Percentiles rank a stretch among this genome's conserved stretches.
Conservation (phyloP, 441 rosid species). For the Breynia disticha region DNA sequence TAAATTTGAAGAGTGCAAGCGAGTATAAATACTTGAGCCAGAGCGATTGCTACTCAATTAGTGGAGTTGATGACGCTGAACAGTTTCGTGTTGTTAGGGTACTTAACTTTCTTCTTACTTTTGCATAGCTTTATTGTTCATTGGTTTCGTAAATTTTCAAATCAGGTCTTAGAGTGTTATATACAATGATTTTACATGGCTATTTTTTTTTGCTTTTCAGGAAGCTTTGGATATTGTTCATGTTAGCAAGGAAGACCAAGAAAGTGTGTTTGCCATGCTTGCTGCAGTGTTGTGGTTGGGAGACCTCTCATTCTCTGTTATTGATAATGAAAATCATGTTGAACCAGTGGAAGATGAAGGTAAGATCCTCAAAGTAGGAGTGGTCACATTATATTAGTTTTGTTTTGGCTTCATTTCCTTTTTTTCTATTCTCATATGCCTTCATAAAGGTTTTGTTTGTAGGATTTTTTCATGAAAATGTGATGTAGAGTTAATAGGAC, state of each 20-base stretch:
- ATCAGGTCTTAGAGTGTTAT: background rate
- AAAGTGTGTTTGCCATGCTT: slow-evolving; percentile 90
- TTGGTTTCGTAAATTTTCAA: slow-evolving; percentile 2
- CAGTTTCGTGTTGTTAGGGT: slow-evolving; percentile 67
- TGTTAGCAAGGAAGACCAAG: slow-evolving; percentile 94
- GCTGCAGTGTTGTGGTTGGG: slow-evolving; percentile 97
- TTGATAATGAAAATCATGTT: slow-evolving; percentile 95
- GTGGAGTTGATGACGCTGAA: slow-evolving; percentile 81
- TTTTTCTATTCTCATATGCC: too few species aligned
- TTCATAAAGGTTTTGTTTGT: too few species aligned
- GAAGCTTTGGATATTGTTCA: slow-evolving; percentile 97
- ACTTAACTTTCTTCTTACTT: slow-evolving; percentile 12
- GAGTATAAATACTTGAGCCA: slow-evolving; percentile 84
- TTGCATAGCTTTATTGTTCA: slow-evolving; percentile 9
- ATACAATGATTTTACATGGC: slow-evolving; percentile 7
- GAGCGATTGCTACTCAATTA: slow-evolving; percentile 73
- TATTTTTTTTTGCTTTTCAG: slow-evolving; percentile 30
- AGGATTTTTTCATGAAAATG: too few species aligned
- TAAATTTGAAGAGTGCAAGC: slow-evolving; percentile 61
- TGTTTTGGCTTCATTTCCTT: background rate
- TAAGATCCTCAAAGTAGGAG: slow-evolving; percentile 29
- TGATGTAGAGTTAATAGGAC: too few species aligned
- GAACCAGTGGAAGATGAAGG: slow-evolving; percentile 82
- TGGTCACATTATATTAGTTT: background rate
- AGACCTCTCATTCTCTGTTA: slow-evolving; percentile 60